Evolutionary conservation across 257 asterid genomes (phyloP).

Genomic region (Osmanthus fragrans): DNA sequence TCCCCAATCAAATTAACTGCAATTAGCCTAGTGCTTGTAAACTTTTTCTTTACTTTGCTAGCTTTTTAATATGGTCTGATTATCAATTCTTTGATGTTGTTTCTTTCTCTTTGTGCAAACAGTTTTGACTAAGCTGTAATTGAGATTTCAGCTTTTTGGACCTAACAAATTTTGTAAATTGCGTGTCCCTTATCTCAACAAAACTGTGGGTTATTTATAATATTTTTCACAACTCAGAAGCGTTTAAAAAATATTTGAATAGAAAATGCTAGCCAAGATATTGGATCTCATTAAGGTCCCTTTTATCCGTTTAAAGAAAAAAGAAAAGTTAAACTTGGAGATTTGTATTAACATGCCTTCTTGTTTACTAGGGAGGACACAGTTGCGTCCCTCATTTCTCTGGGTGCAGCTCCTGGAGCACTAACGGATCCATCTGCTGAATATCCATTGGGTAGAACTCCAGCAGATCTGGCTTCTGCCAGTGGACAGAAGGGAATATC

Average conservation of each 20-base stretch:
- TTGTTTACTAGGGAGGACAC: conserved; percentile 74
- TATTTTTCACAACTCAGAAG: conserved; percentile 7
- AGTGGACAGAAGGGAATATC: conserved; percentile 95
- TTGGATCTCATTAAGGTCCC: conserved; percentile 14
- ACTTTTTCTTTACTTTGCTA: not conserved
- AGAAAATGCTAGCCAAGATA: conserved; percentile 5
- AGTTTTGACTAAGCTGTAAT: not conserved
- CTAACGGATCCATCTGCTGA: conserved; percentile 77
- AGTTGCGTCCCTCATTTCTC: conserved; percentile 78
- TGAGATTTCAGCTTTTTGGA: not conserved
- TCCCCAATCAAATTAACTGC: conserved; percentile 1
- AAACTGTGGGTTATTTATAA: conserved; percentile 15
- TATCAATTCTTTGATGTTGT: not conserved
- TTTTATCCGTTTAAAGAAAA: not conserved
- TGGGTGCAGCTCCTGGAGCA: conserved; percentile 87
- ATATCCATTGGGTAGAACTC: conserved; percentile 71
- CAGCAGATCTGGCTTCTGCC: conserved; percentile 86
- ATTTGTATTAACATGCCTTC: conserved; percentile 19
- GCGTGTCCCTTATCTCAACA: not conserved
- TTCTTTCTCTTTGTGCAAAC: conserved; percentile 13
- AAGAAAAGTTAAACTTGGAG: not conserved
- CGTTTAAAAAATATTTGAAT: conserved; percentile 2
- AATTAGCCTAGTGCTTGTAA: conserved; percentile 14
- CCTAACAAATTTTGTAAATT: not conserved
- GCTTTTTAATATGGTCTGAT: conserved; percentile 4